phyloP scores from a whole-genome alignment of 306 rosid species.

The Ammopiptanthus mongolicus region DNA sequence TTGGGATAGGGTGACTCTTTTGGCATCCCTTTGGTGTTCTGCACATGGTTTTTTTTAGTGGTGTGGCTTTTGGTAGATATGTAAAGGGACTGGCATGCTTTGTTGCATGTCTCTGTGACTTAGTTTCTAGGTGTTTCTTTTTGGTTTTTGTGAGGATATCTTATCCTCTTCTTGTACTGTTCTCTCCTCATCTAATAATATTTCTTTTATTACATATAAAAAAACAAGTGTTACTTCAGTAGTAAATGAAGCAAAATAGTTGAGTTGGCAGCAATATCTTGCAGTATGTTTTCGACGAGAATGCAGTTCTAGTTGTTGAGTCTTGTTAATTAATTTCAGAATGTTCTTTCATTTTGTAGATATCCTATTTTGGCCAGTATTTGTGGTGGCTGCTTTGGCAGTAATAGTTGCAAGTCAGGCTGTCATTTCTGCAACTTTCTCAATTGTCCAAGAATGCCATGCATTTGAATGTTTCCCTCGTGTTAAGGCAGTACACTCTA shows the following conservation, averaged over 20 bases:
- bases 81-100: too few species aligned
- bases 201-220: too few species aligned
- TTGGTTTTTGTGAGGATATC: too few species aligned
- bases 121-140: too few species aligned
- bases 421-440: slow-evolving; percentile 66
- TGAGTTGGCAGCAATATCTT: neutral
- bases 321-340: slow-evolving; percentile 17
- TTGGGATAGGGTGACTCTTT: too few species aligned
- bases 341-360: slow-evolving; percentile 53
- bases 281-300: slow-evolving; percentile 10
- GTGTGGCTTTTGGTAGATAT: too few species aligned
- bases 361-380: slow-evolving; percentile 69
- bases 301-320: neutral
- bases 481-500: slow-evolving; percentile 65
- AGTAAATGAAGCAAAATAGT: slow-evolving; percentile 11
- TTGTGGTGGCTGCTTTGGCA: slow-evolving; percentile 61
- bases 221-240: neutral
- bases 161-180: too few species aligned
- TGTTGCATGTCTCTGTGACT: too few species aligned
- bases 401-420: slow-evolving; percentile 71
- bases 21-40: too few species aligned
- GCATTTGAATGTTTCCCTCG: slow-evolving; percentile 87
- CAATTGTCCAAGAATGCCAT: slow-evolving; percentile 68
- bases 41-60: too few species aligned
- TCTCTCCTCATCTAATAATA: too few species aligned